These are phyloP conservation scores for Camellia lanceoleosa DNA, from an alignment of 148 eudicot genomes.

Conservation along the genomic window DNA sequence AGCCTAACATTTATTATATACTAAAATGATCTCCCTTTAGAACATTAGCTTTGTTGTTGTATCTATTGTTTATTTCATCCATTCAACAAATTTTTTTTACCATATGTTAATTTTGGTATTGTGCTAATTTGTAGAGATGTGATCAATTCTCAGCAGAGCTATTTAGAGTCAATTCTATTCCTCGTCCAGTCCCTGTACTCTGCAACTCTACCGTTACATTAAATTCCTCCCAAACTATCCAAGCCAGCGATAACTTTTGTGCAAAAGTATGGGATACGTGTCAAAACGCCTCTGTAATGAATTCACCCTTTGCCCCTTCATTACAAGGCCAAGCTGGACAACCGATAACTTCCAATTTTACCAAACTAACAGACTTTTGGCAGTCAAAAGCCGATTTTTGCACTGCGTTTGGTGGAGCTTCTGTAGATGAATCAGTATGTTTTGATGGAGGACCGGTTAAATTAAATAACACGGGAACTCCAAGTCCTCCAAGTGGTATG, in stretches of 20 bases:
- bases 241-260: constrained; percentile 52
- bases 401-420: constrained; percentile 60
- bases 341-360: constrained; percentile 33
- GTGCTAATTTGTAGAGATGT: constrained; percentile 50
- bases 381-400: constrained; percentile 66
- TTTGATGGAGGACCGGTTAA: constrained; percentile 52
- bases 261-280: constrained; percentile 74
- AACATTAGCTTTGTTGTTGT: neutral
- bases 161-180: constrained; percentile 33
- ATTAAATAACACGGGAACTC: constrained; percentile 35
- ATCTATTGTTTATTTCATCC: neutral
- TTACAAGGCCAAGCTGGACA: constrained; percentile 42
- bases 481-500: constrained; percentile 46
- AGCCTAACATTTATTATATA: neutral
- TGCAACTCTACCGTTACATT: constrained; percentile 58
- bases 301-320: constrained; percentile 66
- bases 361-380: constrained; percentile 57
- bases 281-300: constrained; percentile 51
- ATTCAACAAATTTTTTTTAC: neutral
- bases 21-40: neutral
- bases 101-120: neutral
- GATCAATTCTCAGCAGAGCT: constrained; percentile 61
- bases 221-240: constrained; percentile 42
- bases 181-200: constrained; percentile 53
- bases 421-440: constrained; percentile 49